Conservation (phyloP, 176 grass and related monocot genomes). For the Aegilops speltoides region DNA sequence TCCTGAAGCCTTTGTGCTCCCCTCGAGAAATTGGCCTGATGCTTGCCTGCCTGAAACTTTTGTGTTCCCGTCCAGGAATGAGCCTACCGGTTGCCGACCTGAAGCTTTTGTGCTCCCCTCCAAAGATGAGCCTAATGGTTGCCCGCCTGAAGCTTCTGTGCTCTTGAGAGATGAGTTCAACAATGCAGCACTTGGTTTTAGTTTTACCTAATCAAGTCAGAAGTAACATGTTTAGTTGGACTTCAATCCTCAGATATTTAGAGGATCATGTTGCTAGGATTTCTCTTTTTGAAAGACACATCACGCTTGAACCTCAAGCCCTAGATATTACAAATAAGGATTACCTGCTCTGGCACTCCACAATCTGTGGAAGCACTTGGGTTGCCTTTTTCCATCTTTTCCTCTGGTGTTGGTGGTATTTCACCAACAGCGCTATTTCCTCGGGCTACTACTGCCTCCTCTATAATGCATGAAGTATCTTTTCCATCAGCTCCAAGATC, state of each 20-base stretch:
- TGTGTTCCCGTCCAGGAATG: background rate
- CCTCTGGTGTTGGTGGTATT: constrained; percentile 21
- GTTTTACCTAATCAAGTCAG: constrained; percentile 37
- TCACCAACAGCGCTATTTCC: constrained; percentile 18
- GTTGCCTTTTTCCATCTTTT: constrained; percentile 26
- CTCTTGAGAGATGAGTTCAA: background rate
- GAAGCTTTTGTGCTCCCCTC: constrained; percentile 6
- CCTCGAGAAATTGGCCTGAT: background rate
- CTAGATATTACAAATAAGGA: constrained; percentile 26
- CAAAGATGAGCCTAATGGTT: background rate
- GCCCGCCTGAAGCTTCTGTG: constrained; percentile 22
- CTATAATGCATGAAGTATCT: constrained; percentile 21
- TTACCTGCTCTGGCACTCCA: constrained; percentile 40
- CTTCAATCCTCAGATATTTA: background rate
- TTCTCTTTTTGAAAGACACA: constrained; percentile 5
- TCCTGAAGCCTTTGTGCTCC: background rate
- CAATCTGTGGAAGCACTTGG: constrained; percentile 15
- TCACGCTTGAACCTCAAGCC: constrained; percentile 3
- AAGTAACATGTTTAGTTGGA: constrained; percentile 15
- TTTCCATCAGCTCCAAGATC: constrained; percentile 38
- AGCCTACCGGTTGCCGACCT: background rate
- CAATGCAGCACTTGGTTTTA: constrained; percentile 22
- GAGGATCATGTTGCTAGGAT: constrained; percentile 7
- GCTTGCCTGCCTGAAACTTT: background rate
- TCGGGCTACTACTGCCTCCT: constrained; percentile 20